Percentiles rank a stretch among this genome's conserved stretches.
Conservation (phyloP, 164 flowering plant species). For the Tetracentron sinense region DNA sequence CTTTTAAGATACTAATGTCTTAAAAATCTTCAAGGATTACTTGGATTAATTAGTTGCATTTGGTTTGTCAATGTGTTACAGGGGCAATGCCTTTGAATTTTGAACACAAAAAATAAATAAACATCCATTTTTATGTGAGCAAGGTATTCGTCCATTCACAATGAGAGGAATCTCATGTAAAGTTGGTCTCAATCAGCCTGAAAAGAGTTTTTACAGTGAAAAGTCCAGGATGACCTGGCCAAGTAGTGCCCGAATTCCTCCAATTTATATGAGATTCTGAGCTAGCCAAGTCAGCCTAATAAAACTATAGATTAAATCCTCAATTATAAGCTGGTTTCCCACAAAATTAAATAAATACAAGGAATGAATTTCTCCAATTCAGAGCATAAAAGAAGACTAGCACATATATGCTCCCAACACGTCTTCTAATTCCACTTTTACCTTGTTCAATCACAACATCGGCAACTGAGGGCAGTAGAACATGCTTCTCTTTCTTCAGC, state of each 20-base stretch:
- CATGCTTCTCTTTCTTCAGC: constrained; percentile 72
- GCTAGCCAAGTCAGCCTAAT: background rate
- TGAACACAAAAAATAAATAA: no score
- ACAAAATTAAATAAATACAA: background rate
- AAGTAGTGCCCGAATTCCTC: background rate
- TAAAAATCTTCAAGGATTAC: background rate
- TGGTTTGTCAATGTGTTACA: no score
- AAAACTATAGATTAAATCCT: background rate
- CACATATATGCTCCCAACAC: background rate
- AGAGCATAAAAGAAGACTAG: background rate
- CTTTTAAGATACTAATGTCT: background rate
- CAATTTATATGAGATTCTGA: background rate
- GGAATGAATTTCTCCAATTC: background rate
- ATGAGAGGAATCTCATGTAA: no score
- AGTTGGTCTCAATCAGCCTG: no score
- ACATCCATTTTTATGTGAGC: no score
- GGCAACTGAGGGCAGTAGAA: constrained; percentile 60
- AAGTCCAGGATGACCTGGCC: background rate
- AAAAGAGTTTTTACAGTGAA: no score
- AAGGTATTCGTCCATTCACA: no score
- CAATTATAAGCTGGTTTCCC: background rate
- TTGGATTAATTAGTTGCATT: no score
- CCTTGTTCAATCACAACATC: constrained; percentile 84
- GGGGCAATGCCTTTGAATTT: background rate
- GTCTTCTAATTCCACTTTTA: constrained; percentile 9